Base-by-base conservation (phyloP, 306 rosid species). In the Alnus glutinosa region DNA sequence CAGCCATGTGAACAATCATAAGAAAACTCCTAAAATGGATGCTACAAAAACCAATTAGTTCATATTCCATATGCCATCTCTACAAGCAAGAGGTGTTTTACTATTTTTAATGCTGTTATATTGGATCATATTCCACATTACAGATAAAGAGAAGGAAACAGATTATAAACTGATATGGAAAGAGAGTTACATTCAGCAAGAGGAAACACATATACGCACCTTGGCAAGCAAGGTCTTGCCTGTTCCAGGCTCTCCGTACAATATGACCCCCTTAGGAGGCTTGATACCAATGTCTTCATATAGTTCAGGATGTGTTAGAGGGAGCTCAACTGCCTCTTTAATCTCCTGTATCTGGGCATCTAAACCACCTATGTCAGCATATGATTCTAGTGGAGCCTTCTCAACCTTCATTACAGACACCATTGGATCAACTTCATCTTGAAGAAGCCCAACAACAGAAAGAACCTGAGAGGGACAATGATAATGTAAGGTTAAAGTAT, bases 381-480 rank as follows among this genome's bases (percentile, higher is more conserved):
- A 96, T 0, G 99, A 95, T 82, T 95, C 99, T 76, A 95, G 81
- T 0, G 99, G 99, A 80, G 99, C 99, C 81, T 95, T 95, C 88
- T 95, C 99, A 37, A 95, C 99, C 82, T 95, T 96, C 98, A 89
- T 89, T 52, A 89, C 92, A 14, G 92, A 89, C 67, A 89, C 92
- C 99, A 95, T 95, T 9, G 99, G 99, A 84, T 95, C 99, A 80
- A 95, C 92, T 81, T 95, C 99, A 77, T 91, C 98, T 96, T 96
- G 99, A 70, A 96, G 97, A 77, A 96, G 98, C 72, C 99, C 99
- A 73, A 95, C 99, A 72, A 95, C 99, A 39, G 99, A 93, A 63
- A 95, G 97, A 71, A 95, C 98, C 98, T 94, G 86, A 42, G 32
- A 84, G 71, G 63, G 42, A 62, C 9, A 64, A 82, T 5, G 32